A percentile compares a stretch with the other conserved stretches of the same genome.
phyloP scores from a whole-genome alignment of 176 grass and related monocot genomes.

The Elymus sibiricus region DNA sequence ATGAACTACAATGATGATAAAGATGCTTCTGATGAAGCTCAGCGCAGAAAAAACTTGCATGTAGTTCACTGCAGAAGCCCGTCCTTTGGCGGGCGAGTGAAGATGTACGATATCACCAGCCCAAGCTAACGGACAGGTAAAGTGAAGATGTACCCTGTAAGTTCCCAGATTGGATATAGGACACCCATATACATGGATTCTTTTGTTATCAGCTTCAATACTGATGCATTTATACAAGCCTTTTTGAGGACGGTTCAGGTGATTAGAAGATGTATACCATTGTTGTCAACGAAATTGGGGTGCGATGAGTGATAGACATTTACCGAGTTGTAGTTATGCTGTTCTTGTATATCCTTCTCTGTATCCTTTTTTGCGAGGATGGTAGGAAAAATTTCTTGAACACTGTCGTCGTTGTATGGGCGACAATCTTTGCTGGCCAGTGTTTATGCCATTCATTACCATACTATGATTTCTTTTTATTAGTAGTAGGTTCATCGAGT shows the following conservation, averaged over 20 bases:
- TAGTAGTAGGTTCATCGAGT: no score
- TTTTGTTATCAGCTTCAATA: not conserved
- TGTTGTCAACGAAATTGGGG: constrained; percentile 9
- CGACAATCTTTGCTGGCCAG: no score
- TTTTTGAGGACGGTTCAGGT: constrained; percentile 19
- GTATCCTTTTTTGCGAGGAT: not conserved
- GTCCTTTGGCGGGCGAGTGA: not conserved
- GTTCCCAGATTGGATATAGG: constrained; percentile 12
- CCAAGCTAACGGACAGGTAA: not conserved
- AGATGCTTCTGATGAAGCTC: not conserved
- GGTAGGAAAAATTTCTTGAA: not conserved
- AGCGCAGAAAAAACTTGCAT: not conserved
- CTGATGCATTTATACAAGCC: not conserved
- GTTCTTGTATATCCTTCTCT: constrained; percentile 26
- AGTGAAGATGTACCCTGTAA: constrained; percentile 1
- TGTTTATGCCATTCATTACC: no score
- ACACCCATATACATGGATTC: constrained; percentile 13
- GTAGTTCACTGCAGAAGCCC: not conserved
- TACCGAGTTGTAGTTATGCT: constrained; percentile 20
- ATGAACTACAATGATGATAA: not conserved
- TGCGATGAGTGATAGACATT: not conserved
- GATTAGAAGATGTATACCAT: constrained; percentile 14
- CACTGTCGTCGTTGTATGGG: no score
- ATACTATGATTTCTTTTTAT: no score
- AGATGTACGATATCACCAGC: not conserved